Percentiles rank a stretch among this genome's conserved stretches.
These are phyloP conservation scores for Solanum virginianum DNA, from an alignment of 257 asterid species.

Conservation along the genomic window DNA sequence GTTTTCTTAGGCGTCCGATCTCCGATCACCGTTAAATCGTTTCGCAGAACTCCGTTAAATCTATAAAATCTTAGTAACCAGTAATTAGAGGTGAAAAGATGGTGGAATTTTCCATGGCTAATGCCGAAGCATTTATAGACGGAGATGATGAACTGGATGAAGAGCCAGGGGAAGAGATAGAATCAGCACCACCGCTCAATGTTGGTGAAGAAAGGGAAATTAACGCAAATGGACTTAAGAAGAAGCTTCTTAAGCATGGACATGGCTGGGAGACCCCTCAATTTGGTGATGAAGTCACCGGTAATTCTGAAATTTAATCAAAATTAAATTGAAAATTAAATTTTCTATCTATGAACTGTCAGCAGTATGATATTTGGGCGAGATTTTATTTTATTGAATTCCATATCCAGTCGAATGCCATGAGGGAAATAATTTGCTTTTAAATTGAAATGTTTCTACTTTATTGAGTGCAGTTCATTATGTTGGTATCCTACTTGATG, in stretches of 20 bases:
- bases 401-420: neutral
- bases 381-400: neutral
- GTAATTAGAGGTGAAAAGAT: neutral
- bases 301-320: constrained; percentile 5
- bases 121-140: constrained; percentile 37
- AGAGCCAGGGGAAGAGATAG: constrained; percentile 60
- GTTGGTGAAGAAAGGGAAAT: constrained; percentile 58
- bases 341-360: neutral
- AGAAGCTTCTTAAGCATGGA: constrained; percentile 49
- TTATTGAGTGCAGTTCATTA: constrained; percentile 39
- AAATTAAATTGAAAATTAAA: neutral
- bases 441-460: neutral
- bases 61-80: neutral
- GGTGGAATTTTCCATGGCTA: constrained; percentile 49
- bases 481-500: constrained; percentile 44
- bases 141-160: constrained; percentile 31
- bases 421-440: neutral
- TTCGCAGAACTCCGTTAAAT: neutral
- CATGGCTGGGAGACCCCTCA: constrained; percentile 52
- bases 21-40: neutral
- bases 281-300: constrained; percentile 45
- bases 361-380: neutral
- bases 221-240: constrained; percentile 36
- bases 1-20: neutral
- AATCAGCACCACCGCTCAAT: constrained; percentile 62